Conservation (phyloP, 2,329 filamentous ascomycete species). For the Curvularia hawaiiensis region DNA sequence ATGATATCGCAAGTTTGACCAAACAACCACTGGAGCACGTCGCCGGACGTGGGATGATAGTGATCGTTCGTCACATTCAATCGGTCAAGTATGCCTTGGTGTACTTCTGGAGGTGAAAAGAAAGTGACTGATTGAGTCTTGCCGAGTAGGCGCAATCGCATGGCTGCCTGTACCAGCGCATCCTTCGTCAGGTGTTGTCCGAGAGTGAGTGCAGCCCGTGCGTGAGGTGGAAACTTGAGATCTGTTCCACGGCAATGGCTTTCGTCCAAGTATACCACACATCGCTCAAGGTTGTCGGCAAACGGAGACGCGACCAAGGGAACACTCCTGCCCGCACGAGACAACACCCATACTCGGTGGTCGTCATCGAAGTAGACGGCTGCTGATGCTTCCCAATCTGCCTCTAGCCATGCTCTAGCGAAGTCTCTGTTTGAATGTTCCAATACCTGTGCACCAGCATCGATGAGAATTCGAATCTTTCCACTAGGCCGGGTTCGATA, state of each 20-base stretch:
- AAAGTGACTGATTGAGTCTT: slow-evolving; percentile 61
- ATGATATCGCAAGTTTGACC: slow-evolving; percentile 66
- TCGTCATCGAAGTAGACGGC: slow-evolving; percentile 60
- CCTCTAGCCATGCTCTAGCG: slow-evolving; percentile 57
- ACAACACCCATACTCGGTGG: slow-evolving; percentile 55
- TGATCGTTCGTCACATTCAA: not conserved
- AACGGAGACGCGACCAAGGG: slow-evolving; percentile 62
- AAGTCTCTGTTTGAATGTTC: slow-evolving; percentile 63
- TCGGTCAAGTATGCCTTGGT: slow-evolving; percentile 62
- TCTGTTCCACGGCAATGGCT: slow-evolving; percentile 67
- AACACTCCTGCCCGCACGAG: slow-evolving; percentile 43
- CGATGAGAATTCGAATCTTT: slow-evolving; percentile 62
- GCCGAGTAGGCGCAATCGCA: slow-evolving; percentile 66
- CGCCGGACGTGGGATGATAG: slow-evolving; percentile 50
- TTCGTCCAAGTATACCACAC: slow-evolving; percentile 65
- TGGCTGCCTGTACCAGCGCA: slow-evolving; percentile 68
- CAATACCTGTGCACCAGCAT: slow-evolving; percentile 67
- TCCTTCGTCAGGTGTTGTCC: slow-evolving; percentile 65
- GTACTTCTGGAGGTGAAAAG: slow-evolving; percentile 64
- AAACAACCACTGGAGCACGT: slow-evolving; percentile 67
- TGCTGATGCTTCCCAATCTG: slow-evolving; percentile 53
- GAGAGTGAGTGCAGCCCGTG: slow-evolving; percentile 61
- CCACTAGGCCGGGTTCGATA: not conserved
- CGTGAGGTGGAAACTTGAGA: slow-evolving; percentile 57
- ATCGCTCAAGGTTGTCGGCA: slow-evolving; percentile 57